A percentile compares a stretch with the other conserved stretches of the same genome.
Evolutionary conservation across 768 basidiomycete genomes (phyloP).

Genomic region (Pseudohyphozyma bogoriensis): DNA sequence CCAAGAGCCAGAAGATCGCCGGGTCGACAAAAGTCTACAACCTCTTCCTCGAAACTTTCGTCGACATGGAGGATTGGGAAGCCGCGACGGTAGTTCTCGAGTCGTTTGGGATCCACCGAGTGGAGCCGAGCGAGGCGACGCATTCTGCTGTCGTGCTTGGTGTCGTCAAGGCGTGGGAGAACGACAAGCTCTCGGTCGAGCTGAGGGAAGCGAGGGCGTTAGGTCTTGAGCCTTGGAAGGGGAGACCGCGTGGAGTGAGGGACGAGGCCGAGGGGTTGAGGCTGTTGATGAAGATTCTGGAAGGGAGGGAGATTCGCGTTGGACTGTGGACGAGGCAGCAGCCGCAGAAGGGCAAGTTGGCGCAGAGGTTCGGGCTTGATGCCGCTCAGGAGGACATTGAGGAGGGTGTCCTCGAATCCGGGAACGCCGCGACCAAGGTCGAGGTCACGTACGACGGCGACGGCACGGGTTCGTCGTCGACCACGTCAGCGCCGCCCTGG

Average conservation of each 20-base stretch:
- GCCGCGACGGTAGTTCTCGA: constrained; percentile 17
- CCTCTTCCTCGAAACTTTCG: background rate
- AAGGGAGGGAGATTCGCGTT: background rate
- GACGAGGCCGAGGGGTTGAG: background rate
- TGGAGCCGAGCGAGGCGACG: constrained; percentile 9
- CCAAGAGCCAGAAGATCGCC: too few relatives aligned
- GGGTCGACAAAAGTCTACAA: background rate
- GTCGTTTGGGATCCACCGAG: constrained; percentile 15
- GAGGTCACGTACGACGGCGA: background rate
- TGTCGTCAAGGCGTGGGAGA: constrained; percentile 15
- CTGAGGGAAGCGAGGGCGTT: background rate
- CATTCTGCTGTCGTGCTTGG: constrained; percentile 17
- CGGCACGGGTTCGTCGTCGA: background rate
- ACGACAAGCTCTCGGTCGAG: background rate
- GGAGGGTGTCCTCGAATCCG: background rate
- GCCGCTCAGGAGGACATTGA: background rate
- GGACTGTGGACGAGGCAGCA: background rate
- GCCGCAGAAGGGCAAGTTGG: background rate
- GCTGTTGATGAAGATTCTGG: background rate
- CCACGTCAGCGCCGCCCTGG: background rate
- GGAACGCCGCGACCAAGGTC: background rate
- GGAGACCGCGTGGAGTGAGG: background rate
- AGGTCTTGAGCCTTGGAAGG: background rate
- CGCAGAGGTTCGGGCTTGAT: background rate
- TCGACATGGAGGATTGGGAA: background rate